Base-by-base conservation (phyloP, 371 early-diverging fungal genomes). In the Zopfochytrium polystomum region DNA sequence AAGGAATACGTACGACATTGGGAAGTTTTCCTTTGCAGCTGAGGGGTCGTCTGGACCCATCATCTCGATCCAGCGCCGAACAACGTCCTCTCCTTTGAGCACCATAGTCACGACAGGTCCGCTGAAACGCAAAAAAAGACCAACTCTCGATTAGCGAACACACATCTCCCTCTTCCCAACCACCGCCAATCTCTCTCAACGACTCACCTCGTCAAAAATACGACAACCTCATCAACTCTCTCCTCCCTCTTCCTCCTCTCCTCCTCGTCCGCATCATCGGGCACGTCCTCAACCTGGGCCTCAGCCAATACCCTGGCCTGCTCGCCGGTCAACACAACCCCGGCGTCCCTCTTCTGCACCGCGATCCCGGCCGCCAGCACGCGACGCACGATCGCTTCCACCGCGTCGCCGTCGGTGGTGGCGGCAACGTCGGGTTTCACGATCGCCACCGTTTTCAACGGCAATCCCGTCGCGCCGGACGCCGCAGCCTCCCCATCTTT, bases 31-130 rank as follows among this genome's bases (percentile, higher is more conserved):
- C 47, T 71, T 61, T 3, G 81, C 83, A 15, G 35, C 63, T 3
- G 42, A 75, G 18, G 80, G 78, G 54, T 83, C 78, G 13, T 55
- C 55, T 1, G 79, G 78, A 2, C 83, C 83, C 2, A 73, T 53
- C 65, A 81, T 66, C 55, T 83, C 80, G 11, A 55, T 55, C 80
- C 73, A 79, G 3, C 50, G 73, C 34, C 44, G 35, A 33, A 80
- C 62, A 11, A 76, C 80, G 53, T 78, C 69, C 31, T 80, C 78
- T 6, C 82, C 82, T 52, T 75, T 78, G 33, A 83, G 44, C 15
- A 76, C 74, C 51, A 80, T 34, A 18, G 68, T 74, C 3, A 78
- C 54, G 31, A 65, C 58, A 29, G 80, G 71, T 1, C 62, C 75
- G 52, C 75, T 75, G 49, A 4, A 44, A 38, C 23, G 7, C n/a